phyloP scores from a whole-genome alignment of 129 eudicot genomes.

The Lonicera japonica region DNA sequence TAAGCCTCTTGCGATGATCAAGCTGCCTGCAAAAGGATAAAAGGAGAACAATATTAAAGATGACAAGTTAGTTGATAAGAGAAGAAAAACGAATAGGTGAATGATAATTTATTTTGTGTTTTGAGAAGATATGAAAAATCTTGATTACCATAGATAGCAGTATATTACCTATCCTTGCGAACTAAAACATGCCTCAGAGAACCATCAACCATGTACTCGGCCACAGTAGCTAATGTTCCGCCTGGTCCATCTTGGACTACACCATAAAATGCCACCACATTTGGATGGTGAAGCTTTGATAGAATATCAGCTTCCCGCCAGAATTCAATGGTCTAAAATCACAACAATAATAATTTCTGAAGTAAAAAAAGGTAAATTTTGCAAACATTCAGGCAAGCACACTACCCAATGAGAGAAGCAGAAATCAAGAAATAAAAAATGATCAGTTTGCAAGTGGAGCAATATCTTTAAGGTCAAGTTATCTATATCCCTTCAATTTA shows the following conservation, averaged over 20 bases:
- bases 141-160: not conserved
- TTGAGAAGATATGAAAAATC: not conserved
- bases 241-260: constrained; percentile 97
- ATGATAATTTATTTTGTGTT: too few relatives aligned
- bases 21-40: constrained; percentile 50
- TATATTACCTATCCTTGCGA: constrained; percentile 68
- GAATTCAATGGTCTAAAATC: constrained; percentile 63
- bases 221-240: constrained; percentile 82
- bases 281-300: constrained; percentile 93
- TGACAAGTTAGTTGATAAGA: too few relatives aligned
- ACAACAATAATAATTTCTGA: too few relatives aligned
- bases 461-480: too few relatives aligned
- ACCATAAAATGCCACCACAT: constrained; percentile 92
- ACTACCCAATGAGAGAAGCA: not conserved
- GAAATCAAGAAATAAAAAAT: too few relatives aligned
- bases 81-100: not conserved
- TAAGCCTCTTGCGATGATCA: constrained; percentile 72
- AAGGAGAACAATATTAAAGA: not conserved
- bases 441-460: too few relatives aligned
- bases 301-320: constrained; percentile 93
- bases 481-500: too few relatives aligned
- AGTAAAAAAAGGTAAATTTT: too few relatives aligned
- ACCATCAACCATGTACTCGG: constrained; percentile 93
- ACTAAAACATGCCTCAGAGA: constrained; percentile 81
- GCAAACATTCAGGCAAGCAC: too few relatives aligned